Evolutionary conservation across 768 basidiomycete species (phyloP), one percentile per base, ranked within the genome.

Genomic region (Plicaturopsis crispa): DNA sequence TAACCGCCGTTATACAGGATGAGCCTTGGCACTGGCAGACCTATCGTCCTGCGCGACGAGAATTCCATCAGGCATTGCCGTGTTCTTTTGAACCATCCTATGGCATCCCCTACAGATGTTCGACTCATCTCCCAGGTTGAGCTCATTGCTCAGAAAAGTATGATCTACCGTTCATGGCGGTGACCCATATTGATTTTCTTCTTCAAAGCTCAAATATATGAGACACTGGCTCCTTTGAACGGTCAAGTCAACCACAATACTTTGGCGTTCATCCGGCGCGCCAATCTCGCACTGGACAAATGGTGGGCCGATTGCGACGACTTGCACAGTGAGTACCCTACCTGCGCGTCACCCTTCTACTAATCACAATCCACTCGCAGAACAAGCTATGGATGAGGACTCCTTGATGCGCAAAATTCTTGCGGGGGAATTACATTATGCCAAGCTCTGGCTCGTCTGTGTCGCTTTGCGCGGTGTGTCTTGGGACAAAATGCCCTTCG

Each of bases 401-500:
- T 78, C 84, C 6, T 67, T 96, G 10, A 70, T 91, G 23, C 77
- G 90, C 35, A 92, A 89, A 62, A 79, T 97, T 34, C 77, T 96
- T 16, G 80, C 80, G 2, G 85, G 84, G 4, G 92, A 96, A 54
- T 66, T 94, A 36, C 81, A 92, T 53, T 92, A 94, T 54, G 87
- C 92, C 20, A 93, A 94, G 56, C 69, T 97, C 4, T 96, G 92
- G 92, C 75, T 94, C 22, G 84, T 92, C 16, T 96, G 92, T 54
- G 83, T 94, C 17, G 90, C 90, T 10, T 65, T 97, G 33, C 77
- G 92, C 42, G 92, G 92, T 13, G 86, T 84, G 18, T 78, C 86
- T 4, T 97, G 91, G 92, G 91, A 96, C 53, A 92, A 91, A 60
- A 89, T 96, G 83, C 80, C 89, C 3, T 89, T 86, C 43, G 92